Percentiles rank a stretch among this genome's conserved stretches.
These are phyloP conservation scores for Rhizopogon roseolus DNA, from an alignment of 768 basidiomycete genomes.

Conservation along the genomic window DNA sequence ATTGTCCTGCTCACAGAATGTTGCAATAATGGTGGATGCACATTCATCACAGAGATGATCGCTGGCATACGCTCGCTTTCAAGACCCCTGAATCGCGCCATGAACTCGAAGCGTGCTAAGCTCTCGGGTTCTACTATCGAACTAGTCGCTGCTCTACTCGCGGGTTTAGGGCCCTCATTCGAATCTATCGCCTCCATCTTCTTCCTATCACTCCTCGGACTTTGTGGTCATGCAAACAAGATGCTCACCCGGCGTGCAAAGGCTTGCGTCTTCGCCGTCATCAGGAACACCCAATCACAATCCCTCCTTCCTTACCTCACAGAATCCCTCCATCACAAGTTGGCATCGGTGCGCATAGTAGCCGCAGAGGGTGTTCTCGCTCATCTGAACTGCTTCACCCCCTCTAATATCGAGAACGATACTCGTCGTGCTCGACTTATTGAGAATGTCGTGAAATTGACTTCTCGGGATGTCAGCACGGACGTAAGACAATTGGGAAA, in stretches of 20 bases:
- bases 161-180: constrained; percentile 55
- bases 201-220: constrained; percentile 58
- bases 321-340: constrained; percentile 61
- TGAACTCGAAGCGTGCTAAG: constrained; percentile 70
- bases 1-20: constrained; percentile 44
- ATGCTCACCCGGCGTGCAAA: constrained; percentile 66
- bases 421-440: constrained; percentile 54
- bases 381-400: constrained; percentile 72
- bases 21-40: constrained; percentile 49
- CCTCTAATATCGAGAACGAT: constrained; percentile 70
- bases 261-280: constrained; percentile 51
- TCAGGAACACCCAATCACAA: constrained; percentile 65
- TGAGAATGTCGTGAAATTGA: constrained; percentile 61
- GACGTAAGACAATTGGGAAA: constrained; percentile 69
- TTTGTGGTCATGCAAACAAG: constrained; percentile 79
- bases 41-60: constrained; percentile 47
- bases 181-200: constrained; percentile 62
- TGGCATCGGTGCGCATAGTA: constrained; percentile 55
- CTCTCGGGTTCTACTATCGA: constrained; percentile 69
- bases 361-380: constrained; percentile 60
- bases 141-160: constrained; percentile 47
- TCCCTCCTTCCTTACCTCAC: constrained; percentile 58
- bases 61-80: constrained; percentile 46
- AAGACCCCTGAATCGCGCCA: constrained; percentile 50
- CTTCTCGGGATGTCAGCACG: constrained; percentile 69